phyloP scores from a whole-genome alignment of 257 asterid species.

The Ballota nigra region DNA sequence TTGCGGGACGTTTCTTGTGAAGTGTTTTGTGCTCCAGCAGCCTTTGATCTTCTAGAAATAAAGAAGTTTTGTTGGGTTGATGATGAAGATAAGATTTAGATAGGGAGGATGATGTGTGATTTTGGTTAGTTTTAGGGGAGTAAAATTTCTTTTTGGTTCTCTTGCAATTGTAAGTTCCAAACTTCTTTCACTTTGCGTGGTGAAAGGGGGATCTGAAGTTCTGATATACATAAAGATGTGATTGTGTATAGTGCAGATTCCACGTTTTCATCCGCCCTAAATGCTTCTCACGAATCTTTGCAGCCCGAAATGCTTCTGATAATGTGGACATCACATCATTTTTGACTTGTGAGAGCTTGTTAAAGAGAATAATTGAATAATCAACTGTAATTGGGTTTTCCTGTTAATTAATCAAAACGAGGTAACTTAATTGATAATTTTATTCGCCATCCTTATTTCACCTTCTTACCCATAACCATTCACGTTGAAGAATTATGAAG shows the following conservation, averaged over 20 bases:
- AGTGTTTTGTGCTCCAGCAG: constrained; percentile 11
- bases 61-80: constrained; percentile 10
- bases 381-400: too few relatives aligned
- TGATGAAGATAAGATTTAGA: constrained; percentile 21
- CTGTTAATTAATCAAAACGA: too few relatives aligned
- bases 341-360: too few relatives aligned
- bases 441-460: too few relatives aligned
- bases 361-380: too few relatives aligned
- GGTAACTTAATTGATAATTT: too few relatives aligned
- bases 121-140: constrained; percentile 30
- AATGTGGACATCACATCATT: neutral
- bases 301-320: neutral
- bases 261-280: neutral
- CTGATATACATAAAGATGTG: constrained; percentile 21
- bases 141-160: neutral
- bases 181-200: constrained; percentile 16
- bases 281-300: neutral
- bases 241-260: constrained; percentile 26
- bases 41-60: constrained; percentile 12
- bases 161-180: neutral
- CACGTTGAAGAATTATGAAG: too few relatives aligned
- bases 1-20: neutral
- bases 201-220: constrained; percentile 14
- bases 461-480: too few relatives aligned
- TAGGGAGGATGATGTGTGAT: constrained; percentile 25